Evolutionary conservation across 139 green algal genomes (phyloP), one percentile per base, ranked within the genome.

Genomic region (Pycnococcus provasolii): DNA sequence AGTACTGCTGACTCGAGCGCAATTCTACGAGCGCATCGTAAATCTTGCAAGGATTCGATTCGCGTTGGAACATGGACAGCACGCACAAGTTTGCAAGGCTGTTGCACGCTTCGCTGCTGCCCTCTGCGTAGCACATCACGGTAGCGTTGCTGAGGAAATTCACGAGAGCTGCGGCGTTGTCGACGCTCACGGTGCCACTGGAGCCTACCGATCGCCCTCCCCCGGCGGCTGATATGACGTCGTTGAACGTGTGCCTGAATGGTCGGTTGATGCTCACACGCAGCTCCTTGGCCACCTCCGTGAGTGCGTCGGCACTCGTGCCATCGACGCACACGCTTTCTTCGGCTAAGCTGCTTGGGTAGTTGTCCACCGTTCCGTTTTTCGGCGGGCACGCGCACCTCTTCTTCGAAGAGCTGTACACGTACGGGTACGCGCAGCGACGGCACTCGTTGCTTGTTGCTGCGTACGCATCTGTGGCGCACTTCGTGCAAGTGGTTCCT

Each of bases 11-110:
- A 4, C 44, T 26, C 47, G 13, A 42, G 3, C 43, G 58, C 41
- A 50, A 26, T 26, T 47, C n/a, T 26, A 46, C 26, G n/a, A 68
- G 13, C 62, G 42, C 62, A 4, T 53, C 4, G 46, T 68, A 68
- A 2, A 68, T n/a, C 45, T 15, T 11, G 47, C 62, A 68, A 46
- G 62, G 47, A 4, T 46, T 37, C 5, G 46, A 11, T n/a, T 11
- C 37, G 3, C 3, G 43, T 55, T 66, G 43, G 45, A 66, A 64
- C 66, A 66, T 65, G 15, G 47, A n/a, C 54, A 73, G 44, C 41
- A 73, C 66, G 66, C 66, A 73, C 43, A 66, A 13, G 57, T 73
- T 73, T 11, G 57, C 54, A 3, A 73, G 55, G n/a, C 44, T 15
- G 66, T 73, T 66, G 57, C 66, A 73, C 11, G 57, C 47, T n/a